Evolutionary conservation across 2,329 filamentous ascomycete species (phyloP).

Genomic region (Ceratocystis papillata): DNA sequence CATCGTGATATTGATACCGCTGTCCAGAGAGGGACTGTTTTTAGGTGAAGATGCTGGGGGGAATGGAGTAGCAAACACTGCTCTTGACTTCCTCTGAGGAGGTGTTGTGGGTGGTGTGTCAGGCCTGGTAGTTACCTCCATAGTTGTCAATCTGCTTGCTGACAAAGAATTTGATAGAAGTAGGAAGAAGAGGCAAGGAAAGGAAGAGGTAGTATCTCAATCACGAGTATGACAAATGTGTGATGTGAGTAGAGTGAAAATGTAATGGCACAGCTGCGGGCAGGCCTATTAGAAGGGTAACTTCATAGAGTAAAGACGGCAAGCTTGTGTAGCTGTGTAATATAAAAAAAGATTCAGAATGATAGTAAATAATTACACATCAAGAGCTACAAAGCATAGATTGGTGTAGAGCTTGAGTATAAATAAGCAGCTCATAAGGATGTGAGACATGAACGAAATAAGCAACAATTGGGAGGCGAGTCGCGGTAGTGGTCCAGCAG

Average conservation of each 20-base stretch:
- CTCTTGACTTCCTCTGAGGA: constrained; percentile 15
- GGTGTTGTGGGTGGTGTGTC: constrained; percentile 18
- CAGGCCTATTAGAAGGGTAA: not conserved
- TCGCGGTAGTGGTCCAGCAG: not conserved
- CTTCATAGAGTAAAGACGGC: not conserved
- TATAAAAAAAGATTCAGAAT: not conserved
- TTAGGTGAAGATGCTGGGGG: not conserved
- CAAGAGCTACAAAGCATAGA: not conserved
- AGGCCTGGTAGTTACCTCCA: constrained; percentile 16
- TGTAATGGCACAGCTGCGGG: not conserved
- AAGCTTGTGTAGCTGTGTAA: not conserved
- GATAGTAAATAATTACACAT: not conserved
- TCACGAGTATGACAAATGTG: not conserved
- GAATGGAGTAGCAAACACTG: constrained; percentile 20
- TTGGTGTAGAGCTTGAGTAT: not conserved
- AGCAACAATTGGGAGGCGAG: not conserved
- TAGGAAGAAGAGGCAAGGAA: not conserved
- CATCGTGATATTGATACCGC: not conserved
- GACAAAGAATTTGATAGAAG: not conserved
- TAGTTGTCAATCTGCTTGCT: not conserved
- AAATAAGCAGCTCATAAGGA: not conserved
- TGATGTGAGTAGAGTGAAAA: not conserved
- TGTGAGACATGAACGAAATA: not conserved
- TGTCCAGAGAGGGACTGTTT: no score
- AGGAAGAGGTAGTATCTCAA: not conserved